phyloP scores from a whole-genome alignment of 106 monocot species.

The Dendrobium huoshanense region DNA sequence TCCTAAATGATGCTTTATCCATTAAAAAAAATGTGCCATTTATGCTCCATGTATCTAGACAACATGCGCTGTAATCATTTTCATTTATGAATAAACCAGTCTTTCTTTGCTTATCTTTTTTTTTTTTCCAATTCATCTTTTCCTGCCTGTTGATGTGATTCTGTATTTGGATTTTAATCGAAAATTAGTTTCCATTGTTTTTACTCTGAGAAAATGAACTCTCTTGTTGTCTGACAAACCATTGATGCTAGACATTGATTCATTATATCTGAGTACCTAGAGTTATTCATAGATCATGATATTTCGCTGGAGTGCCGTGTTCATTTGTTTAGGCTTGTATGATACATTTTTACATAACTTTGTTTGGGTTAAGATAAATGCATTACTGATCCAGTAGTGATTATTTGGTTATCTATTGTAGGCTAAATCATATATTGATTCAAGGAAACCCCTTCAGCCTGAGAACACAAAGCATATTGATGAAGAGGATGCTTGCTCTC shows the following conservation, averaged over 20 bases:
- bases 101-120: not conserved
- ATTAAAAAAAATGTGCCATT: not conserved
- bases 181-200: not conserved
- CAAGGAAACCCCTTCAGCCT: slow-evolving; percentile 46
- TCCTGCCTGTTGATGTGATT: too few relatives aligned
- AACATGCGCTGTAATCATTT: not conserved
- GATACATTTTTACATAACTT: not conserved
- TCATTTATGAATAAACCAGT: not conserved
- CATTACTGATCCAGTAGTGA: not conserved
- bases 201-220: not conserved
- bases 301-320: not conserved
- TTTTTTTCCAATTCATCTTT: not conserved
- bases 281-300: not conserved
- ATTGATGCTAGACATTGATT: not conserved
- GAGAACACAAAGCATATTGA: slow-evolving; percentile 32
- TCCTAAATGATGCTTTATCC: not conserved
- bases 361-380: not conserved
- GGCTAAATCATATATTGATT: not conserved
- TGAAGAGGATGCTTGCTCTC: slow-evolving; percentile 67
- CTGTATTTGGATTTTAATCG: too few relatives aligned
- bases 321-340: not conserved
- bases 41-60: not conserved
- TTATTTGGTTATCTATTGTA: not conserved
- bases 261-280: not conserved
- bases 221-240: not conserved